phyloP scores from a whole-genome alignment of 2,329 filamentous ascomycete species.

The Emergomyces orientalis region DNA sequence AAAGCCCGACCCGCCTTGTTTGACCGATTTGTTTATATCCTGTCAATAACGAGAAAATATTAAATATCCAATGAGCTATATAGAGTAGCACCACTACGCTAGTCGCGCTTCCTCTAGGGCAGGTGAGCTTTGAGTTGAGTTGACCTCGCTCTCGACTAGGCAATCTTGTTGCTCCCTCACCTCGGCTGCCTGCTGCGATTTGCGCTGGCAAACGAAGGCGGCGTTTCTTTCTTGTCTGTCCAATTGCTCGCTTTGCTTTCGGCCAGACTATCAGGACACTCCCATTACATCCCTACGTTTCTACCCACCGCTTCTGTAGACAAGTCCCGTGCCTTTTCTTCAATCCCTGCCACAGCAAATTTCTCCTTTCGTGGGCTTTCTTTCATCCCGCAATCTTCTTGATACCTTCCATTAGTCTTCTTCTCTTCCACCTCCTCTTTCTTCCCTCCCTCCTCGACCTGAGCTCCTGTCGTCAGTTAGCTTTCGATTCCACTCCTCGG shows the following conservation, averaged over 20 bases:
- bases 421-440: constrained; percentile 5
- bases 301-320: constrained; percentile 1
- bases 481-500: constrained; percentile 11
- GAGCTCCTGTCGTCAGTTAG: constrained; percentile 10
- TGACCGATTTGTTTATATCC: constrained; percentile 17
- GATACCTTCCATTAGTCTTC: constrained; percentile 10
- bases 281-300: background rate
- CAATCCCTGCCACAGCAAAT: constrained; percentile 8
- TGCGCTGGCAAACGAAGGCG: constrained; percentile 30
- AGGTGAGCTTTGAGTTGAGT: constrained; percentile 3
- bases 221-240: constrained; percentile 17
- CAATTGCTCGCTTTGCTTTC: constrained; percentile 12
- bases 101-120: constrained; percentile 1
- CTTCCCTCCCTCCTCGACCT: background rate
- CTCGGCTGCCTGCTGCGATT: constrained; percentile 23
- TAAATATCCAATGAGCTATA: constrained; percentile 6
- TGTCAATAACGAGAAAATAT: constrained; percentile 23
- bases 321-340: constrained; percentile 9
- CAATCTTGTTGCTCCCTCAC: constrained; percentile 4
- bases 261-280: background rate
- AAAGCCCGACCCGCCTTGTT: constrained; percentile 9
- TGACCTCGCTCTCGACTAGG: constrained; percentile 4
- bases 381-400: constrained; percentile 8
- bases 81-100: background rate
- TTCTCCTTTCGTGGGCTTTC: constrained; percentile 12